phyloP scores from a whole-genome alignment of 345 rosid species.

The Salix purpurea region DNA sequence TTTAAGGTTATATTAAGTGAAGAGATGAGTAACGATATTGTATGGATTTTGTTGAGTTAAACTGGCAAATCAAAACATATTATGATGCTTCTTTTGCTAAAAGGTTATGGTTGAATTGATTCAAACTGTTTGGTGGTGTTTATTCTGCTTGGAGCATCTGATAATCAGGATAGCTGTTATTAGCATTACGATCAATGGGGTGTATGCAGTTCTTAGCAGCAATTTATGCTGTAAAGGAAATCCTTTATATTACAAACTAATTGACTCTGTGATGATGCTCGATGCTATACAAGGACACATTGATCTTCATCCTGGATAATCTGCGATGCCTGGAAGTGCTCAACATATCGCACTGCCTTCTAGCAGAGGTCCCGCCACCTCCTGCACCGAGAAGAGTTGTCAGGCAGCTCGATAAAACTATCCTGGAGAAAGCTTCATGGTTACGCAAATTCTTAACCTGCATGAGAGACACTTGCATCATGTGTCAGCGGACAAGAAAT shows the following conservation, averaged over 20 bases:
- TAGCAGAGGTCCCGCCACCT: conserved; percentile 40
- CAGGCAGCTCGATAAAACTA: conserved; percentile 43
- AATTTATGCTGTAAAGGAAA: too few species aligned
- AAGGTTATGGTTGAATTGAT: not conserved
- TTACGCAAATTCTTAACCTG: conserved; percentile 58
- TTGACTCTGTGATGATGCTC: conserved; percentile 37
- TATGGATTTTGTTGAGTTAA: too few species aligned
- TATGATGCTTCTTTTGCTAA: not conserved
- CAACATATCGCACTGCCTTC: conserved; percentile 72
- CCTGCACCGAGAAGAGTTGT: conserved; percentile 39
- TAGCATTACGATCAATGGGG: not conserved
- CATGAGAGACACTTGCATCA: conserved; percentile 50
- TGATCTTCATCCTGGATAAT: conserved; percentile 53
- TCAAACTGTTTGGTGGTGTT: not conserved
- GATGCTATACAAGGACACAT: conserved; percentile 48
- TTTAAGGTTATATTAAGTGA: too few species aligned
- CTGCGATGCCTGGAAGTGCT: conserved; percentile 59
- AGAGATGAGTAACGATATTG: too few species aligned
- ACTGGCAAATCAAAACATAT: too few species aligned
- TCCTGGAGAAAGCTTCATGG: conserved; percentile 47
- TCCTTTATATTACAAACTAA: too few species aligned
- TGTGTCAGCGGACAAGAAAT: conserved; percentile 63
- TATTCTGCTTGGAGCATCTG: not conserved
- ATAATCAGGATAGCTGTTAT: not conserved
- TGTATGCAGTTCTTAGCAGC: too few species aligned